These are phyloP conservation scores for Heterobasidion parviporum DNA, from an alignment of 1,284 basidiomycete species.

Conservation along the genomic window DNA sequence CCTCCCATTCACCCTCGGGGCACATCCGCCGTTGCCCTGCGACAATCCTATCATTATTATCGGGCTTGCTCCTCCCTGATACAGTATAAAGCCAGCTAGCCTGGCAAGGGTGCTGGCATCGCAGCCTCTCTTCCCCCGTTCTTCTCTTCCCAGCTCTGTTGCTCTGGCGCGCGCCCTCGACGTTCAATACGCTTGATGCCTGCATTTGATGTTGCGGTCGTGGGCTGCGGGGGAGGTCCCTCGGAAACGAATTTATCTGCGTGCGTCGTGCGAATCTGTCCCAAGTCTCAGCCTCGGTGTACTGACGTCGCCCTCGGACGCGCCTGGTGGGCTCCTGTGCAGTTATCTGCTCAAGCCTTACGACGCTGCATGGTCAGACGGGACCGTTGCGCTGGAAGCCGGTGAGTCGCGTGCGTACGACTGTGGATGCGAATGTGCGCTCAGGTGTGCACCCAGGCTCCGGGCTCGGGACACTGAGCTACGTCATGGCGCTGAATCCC, in stretches of 20 bases:
- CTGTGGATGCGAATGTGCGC: background rate
- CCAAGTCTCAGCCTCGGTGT: background rate
- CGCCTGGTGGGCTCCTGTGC: slow-evolving; percentile 1
- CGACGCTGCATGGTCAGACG: slow-evolving; percentile 53
- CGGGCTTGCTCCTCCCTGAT: background rate
- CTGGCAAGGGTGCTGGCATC: background rate
- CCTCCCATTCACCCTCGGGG: no score
- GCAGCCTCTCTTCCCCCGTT: background rate
- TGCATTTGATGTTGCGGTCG: slow-evolving; percentile 62
- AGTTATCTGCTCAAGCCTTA: slow-evolving; percentile 68
- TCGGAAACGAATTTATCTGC: slow-evolving; percentile 69
- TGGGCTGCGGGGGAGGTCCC: slow-evolving; percentile 72
- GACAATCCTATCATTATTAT: no score
- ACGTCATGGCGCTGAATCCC: slow-evolving; percentile 43
- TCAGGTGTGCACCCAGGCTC: slow-evolving; percentile 37
- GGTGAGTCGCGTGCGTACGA: slow-evolving; percentile 31
- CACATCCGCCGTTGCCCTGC: no score
- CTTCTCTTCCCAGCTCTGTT: background rate
- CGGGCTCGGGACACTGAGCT: slow-evolving; percentile 56
- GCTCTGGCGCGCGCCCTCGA: background rate
- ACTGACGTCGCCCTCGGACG: background rate
- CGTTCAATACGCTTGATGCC: slow-evolving; percentile 18
- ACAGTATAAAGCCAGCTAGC: background rate
- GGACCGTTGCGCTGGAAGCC: slow-evolving; percentile 66
- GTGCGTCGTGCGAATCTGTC: slow-evolving; percentile 30